A percentile compares a stretch with the other conserved stretches of the same genome.
Evolutionary conservation across 2,329 filamentous ascomycete species (phyloP).

Genomic region (Fusarium sp.): DNA sequence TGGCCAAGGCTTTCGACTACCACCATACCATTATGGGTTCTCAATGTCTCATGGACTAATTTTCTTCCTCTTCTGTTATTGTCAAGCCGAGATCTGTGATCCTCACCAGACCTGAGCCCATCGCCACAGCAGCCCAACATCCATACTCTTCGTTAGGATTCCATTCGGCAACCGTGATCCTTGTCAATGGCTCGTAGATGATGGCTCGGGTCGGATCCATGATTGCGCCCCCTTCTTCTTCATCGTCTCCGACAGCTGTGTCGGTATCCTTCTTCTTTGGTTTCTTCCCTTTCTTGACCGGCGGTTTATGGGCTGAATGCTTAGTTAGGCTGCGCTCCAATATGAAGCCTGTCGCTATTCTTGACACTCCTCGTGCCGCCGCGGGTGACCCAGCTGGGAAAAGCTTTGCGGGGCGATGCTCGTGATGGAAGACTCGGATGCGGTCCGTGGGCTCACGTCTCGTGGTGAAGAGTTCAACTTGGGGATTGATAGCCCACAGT

Average conservation of each 20-base stretch:
- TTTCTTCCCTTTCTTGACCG: slow-evolving; percentile 51
- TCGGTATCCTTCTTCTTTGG: slow-evolving; percentile 51
- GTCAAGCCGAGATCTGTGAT: slow-evolving; percentile 72
- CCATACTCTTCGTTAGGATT: slow-evolving; percentile 74
- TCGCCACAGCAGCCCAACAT: slow-evolving; percentile 73
- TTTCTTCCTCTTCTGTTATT: slow-evolving; percentile 34
- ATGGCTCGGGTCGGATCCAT: slow-evolving; percentile 56
- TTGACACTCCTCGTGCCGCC: slow-evolving; percentile 56
- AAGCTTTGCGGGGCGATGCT: slow-evolving; percentile 56
- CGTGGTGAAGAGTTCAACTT: slow-evolving; percentile 51
- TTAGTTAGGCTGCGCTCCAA: slow-evolving; percentile 62
- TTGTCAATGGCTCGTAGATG: slow-evolving; percentile 71
- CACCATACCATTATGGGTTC: slow-evolving; percentile 72
- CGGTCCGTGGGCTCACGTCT: slow-evolving; percentile 49
- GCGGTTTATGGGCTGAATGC: slow-evolving; percentile 53
- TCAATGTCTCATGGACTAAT: slow-evolving; percentile 53
- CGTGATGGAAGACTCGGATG: slow-evolving; percentile 62
- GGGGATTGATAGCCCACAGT: slow-evolving; percentile 58
- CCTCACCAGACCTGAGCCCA: slow-evolving; percentile 74
- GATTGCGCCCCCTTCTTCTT: slow-evolving; percentile 47
- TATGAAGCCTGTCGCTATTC: slow-evolving; percentile 63
- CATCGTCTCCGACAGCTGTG: slow-evolving; percentile 46
- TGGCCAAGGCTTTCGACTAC: slow-evolving; percentile 87
- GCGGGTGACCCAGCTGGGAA: slow-evolving; percentile 45
- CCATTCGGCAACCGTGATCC: slow-evolving; percentile 72